Base-by-base conservation (phyloP, 305 asterid genomes). In the Solanum hybrid region DNA sequence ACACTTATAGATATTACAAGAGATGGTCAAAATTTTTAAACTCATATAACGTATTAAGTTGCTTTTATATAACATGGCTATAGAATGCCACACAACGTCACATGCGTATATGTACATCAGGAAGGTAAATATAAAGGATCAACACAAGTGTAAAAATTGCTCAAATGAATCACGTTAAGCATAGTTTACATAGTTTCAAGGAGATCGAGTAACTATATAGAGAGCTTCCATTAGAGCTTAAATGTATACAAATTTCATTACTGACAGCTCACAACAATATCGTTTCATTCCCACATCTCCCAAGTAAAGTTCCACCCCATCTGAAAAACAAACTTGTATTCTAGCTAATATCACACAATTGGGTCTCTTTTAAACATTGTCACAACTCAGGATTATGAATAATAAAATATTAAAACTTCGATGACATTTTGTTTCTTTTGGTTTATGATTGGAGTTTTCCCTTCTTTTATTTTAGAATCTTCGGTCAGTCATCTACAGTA, bases 51-150 rank as follows among this genome's bases (percentile, higher is more conserved):
- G 22, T 45, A 45, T 45, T 45, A 45, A 14, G 22, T 45, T 45
- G 65, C 65, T 45, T 45, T 61, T 61, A 61, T 17, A 3, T 61
- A 61, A 61, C 26, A 61, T 61, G 27, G 26, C 26, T 61, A 61
- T 22, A 61, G 15, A n/a, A 61, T 17, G 26, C 73, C 73, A 98
- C 99, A 45, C 7, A 45, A 68, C 13, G 76, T 68, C 27, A 68
- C 29, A 68, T 68, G 31, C 26, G 31, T 68, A 68, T 3, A 68
- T 24, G 29, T 8, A n/a, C 76, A 68, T 68, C 13, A 22, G 14
- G 29, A 68, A 68, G 76, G 76, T n/a, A n/a, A 9, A 9, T 22
- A n/a, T n/a, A 68, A 68, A 9, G 76, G 31, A 68, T 68, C 26
- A 68, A n/a, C 29, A 68, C 12, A 22, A 68, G 26, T 20, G 10